Evolutionary conservation across 169 alveolate genomes (phyloP).

Genomic region (Perkinsus olseni): DNA sequence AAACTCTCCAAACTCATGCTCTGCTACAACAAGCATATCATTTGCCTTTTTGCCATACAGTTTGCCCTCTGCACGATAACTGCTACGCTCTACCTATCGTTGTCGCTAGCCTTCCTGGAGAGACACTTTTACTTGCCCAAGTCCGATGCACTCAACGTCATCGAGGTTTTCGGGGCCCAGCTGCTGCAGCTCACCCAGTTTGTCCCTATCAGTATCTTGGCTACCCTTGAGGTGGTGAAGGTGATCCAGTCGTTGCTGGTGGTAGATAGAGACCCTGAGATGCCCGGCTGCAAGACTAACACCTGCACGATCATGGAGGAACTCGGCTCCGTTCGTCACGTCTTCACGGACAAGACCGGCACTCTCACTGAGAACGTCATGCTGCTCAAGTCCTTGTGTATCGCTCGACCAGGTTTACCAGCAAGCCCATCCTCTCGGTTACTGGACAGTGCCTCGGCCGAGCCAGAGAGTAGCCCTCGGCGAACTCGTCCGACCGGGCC

Average conservation of each 20-base stretch:
- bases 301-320: conserved; percentile 16
- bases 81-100: background rate
- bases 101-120: background rate
- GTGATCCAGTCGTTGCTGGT: background rate
- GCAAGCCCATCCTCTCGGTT: background rate
- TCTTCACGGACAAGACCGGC: conserved; percentile 90
- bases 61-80: background rate
- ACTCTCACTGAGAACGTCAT: conserved; percentile 82
- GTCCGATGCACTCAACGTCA: background rate
- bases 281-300: background rate
- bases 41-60: background rate
- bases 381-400: conserved; percentile 21
- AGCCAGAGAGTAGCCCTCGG: background rate
- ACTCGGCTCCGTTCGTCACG: conserved; percentile 32
- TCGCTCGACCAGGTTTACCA: background rate
- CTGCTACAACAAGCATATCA: background rate
- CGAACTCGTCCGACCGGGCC: background rate
- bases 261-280: background rate
- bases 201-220: background rate
- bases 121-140: background rate
- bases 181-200: background rate
- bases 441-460: background rate
- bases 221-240: background rate
- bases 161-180: background rate
- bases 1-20: background rate